Evolutionary conservation across 176 grass and related monocot genomes (phyloP).

Genomic region (Phoenix roebelenii): DNA sequence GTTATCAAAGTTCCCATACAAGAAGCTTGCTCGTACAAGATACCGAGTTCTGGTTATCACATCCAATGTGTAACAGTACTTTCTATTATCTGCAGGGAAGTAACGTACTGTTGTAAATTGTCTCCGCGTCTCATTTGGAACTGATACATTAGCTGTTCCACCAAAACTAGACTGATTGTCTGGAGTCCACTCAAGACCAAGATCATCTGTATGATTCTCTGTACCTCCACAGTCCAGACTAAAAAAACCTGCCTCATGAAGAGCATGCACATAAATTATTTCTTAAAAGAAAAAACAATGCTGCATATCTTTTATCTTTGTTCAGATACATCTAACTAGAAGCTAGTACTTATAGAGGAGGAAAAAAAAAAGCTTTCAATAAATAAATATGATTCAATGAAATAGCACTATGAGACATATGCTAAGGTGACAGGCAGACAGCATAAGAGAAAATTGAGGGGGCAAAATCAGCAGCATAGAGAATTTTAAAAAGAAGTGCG

Average conservation of each 20-base stretch:
- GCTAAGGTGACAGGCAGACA: too few relatives aligned
- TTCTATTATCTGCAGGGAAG: conserved; percentile 44
- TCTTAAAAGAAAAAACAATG: too few relatives aligned
- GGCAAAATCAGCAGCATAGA: too few relatives aligned
- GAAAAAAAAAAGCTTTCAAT: too few relatives aligned
- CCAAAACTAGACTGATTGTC: conserved; percentile 35
- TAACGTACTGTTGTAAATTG: conserved; percentile 43
- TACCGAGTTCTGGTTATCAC: conserved; percentile 45
- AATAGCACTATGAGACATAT: too few relatives aligned
- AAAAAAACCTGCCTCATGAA: conserved; percentile 34
- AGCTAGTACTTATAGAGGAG: too few relatives aligned
- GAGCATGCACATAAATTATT: too few relatives aligned
- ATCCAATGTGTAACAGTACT: conserved; percentile 59
- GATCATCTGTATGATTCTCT: conserved; percentile 41
- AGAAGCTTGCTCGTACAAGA: conserved; percentile 52
- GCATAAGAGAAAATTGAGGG: too few relatives aligned
- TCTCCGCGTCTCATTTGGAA: conserved; percentile 26
- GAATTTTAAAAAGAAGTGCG: too few relatives aligned
- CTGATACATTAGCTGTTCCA: conserved; percentile 21
- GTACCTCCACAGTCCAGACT: conserved; percentile 66
- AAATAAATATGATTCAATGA: too few relatives aligned
- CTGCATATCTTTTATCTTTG: too few relatives aligned
- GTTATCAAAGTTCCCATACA: conserved; percentile 64
- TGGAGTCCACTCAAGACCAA: conserved; percentile 48
- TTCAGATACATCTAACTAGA: too few relatives aligned